Base-by-base conservation (phyloP, 495 filamentous ascomycete genomes). In the Aspergillus diversus region DNA sequence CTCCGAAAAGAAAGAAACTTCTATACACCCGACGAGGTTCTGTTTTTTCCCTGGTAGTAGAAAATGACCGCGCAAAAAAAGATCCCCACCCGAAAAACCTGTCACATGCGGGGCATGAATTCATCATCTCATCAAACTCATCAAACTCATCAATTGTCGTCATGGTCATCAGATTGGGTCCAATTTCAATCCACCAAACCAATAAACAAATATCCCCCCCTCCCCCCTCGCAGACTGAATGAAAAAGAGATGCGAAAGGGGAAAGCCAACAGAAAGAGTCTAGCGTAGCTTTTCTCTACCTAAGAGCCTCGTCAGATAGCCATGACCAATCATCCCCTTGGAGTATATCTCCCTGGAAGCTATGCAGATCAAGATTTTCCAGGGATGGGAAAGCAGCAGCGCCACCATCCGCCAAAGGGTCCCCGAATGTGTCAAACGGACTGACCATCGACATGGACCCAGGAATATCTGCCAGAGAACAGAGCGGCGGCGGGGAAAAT, bases 251-350 rank as follows among this genome's bases (percentile, higher is more conserved):
- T 31, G 27, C 47, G 7, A 50, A 27, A 5, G 47, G 47, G 34
- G 8, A 33, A 33, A 33, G 32, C n/a, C 11, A 21, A 43, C 31
- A 57, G 16, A 27, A 43, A 31, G 32, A n/a, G 16, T 1, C 4
- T n/a, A 43, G 13, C n/a, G 34, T n/a, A 27, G 21, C 42, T 42
- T 42, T 50, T 17, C 16, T 34, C 21, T 54, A 60, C 55, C 56
- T 55, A 5, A 63, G 34, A 9, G 61, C 50, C 5, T 62, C 65
- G n/a, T 68, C 63, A 7, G 55, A 42, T 43, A 63, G 59, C 66
- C 66, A 69, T 33, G 55, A 52, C 66, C 66, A 69, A n/a, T 69
- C 65, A 11, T 56, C 64, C 17, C 47, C 47, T 17, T 65, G 52
- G 33, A 65, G 47, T 17, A 61, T 32, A 33, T 55, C 54, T 13